Base-by-base conservation (phyloP, 306 rosid species). In the Citrullus mucosospermus region DNA sequence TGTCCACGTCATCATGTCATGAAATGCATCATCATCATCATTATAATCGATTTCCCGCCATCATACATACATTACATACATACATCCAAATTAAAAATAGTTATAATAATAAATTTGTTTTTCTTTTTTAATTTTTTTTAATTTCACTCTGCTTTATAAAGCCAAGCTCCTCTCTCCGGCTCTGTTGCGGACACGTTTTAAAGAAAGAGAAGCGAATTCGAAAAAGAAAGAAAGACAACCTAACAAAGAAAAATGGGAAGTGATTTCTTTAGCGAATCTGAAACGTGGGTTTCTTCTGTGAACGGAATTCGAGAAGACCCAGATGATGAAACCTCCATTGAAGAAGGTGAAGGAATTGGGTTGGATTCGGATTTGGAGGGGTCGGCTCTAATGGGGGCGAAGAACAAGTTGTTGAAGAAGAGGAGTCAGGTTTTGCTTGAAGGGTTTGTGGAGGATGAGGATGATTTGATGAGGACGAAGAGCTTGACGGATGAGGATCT, bases 401-500 rank as follows among this genome's bases (percentile, higher is more conserved):
- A n/a, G 60, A 79, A 20, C 79, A 55, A 57, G 56, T 62, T 22
- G 57, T 67, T 78, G 76, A 68, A 70, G 82, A 69, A 75, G 81
- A 88, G 82, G 80, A 89, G 80, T 50, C 83, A 83, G 82, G 94
- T 90, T 20, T 83, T 90, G 87, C 85, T 91, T 5, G 93, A 91
- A 81, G 92, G 93, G 0, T 88, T 90, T 50, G 91, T 91, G 36
- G 90, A 87, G 77, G 32, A 86, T 6, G 93, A 87, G 57, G 96
- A 87, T 0, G 85, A 93, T 82, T 83, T 93, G 55, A 66, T 76
- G 1, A 84, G 97, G 63, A 89, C 87, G 6, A 93, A 89, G 84
- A 93, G 98, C 76, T 63, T 93, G 81, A 91, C 93, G 3, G 97
- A 90, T 25, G 96, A 93, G 4, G 98, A 92, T 86, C 92, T 93